Percentiles rank a stretch among this genome's conserved stretches.
These are phyloP conservation scores for Solanum piurae DNA, from an alignment of 257 asterid genomes.

Conservation along the genomic window DNA sequence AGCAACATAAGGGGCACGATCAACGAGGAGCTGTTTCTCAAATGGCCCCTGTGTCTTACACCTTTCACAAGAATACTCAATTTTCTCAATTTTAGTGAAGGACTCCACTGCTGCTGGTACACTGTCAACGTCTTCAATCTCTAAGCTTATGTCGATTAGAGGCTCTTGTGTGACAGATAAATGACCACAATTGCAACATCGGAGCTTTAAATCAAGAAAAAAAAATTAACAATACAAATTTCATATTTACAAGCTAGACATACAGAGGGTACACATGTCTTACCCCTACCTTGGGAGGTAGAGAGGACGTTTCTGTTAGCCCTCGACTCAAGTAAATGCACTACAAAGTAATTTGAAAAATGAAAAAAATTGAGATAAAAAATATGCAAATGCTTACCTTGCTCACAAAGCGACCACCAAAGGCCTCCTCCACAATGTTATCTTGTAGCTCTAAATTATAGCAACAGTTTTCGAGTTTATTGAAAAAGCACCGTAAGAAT, in stretches of 20 bases:
- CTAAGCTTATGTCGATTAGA: slow-evolving; percentile 73
- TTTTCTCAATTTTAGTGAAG: slow-evolving; percentile 67
- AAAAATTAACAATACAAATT: background rate
- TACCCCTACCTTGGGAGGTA: background rate
- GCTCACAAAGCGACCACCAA: background rate
- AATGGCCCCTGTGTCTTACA: slow-evolving; percentile 60
- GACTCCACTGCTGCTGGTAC: slow-evolving; percentile 55
- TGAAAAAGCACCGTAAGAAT: too few relatives aligned
- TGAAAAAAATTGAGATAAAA: background rate
- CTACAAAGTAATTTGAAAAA: background rate
- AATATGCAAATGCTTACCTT: background rate
- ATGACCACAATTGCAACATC: slow-evolving; percentile 69
- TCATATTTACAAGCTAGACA: background rate
- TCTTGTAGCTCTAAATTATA: background rate
- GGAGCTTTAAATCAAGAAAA: slow-evolving; percentile 39
- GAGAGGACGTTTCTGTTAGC: background rate
- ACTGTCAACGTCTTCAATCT: slow-evolving; percentile 49
- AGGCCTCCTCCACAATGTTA: background rate
- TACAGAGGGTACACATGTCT: too few relatives aligned
- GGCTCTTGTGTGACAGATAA: slow-evolving; percentile 68
- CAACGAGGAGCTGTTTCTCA: slow-evolving; percentile 66
- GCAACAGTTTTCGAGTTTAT: background rate
- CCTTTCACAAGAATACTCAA: slow-evolving; percentile 68
- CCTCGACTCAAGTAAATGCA: background rate
- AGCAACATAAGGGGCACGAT: slow-evolving; percentile 54